Conservation (phyloP, 2,329 filamentous ascomycete species). For the Ophiocordyceps polyrhachis-furcata region DNA sequence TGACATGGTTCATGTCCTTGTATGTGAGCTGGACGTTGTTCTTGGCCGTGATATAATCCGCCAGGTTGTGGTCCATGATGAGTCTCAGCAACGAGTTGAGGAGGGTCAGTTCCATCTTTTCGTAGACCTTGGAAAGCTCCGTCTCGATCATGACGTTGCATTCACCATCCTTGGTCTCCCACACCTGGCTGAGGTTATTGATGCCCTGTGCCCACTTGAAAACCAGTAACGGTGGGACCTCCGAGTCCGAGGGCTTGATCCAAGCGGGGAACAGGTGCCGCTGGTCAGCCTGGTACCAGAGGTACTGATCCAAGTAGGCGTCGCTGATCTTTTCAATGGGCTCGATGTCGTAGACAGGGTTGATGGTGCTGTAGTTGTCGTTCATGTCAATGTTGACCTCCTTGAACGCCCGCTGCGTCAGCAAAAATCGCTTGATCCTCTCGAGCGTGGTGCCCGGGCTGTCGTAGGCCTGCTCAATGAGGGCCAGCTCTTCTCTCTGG, state of each 20-base stretch:
- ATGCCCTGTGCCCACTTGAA: constrained; percentile 99
- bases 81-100: constrained; percentile 81
- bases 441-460: constrained; percentile 91
- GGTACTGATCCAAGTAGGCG: constrained; percentile 92
- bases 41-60: constrained; percentile 97
- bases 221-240: constrained; percentile 80
- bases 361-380: constrained; percentile 98
- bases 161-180: constrained; percentile 84
- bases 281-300: constrained; percentile 98
- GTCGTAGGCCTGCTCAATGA: constrained; percentile 97
- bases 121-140: constrained; percentile 95
- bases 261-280: constrained; percentile 91
- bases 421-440: constrained; percentile 89
- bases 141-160: constrained; percentile 99
- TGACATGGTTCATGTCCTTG: constrained; percentile 99
- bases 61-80: constrained; percentile 99
- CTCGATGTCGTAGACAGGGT: constrained; percentile 96
- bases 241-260: constrained; percentile 98
- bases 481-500: constrained; percentile 84
- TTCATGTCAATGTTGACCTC: constrained; percentile 99
- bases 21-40: constrained; percentile 99
- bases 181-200: constrained; percentile 91
- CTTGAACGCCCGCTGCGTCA: constrained; percentile 96
- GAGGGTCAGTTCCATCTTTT: constrained; percentile 94
- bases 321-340: constrained; percentile 99